Evolutionary conservation across 768 basidiomycete species (phyloP).

Genomic region (Lactarius evosmus): DNA sequence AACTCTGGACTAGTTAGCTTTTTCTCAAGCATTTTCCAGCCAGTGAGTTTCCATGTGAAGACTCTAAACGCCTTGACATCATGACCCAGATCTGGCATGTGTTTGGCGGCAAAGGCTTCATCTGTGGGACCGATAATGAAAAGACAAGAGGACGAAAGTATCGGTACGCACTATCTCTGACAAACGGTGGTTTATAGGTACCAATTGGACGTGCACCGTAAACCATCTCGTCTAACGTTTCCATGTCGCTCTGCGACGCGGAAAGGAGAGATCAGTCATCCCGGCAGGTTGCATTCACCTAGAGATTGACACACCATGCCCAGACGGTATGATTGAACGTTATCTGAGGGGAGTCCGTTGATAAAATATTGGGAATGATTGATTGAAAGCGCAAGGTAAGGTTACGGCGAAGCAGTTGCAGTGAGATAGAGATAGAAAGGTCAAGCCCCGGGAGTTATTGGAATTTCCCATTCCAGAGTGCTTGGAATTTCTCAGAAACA

Average conservation of each 20-base stretch:
- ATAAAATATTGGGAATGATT: conserved; percentile 4
- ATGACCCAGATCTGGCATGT: conserved; percentile 96
- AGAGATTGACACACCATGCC: conserved; percentile 21
- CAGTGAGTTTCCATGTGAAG: conserved; percentile 79
- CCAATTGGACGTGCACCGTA: conserved; percentile 78
- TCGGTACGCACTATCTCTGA: conserved; percentile 69
- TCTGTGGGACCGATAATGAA: conserved; percentile 47
- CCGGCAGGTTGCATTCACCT: conserved; percentile 12
- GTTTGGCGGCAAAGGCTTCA: conserved; percentile 91
- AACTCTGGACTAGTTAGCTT: conserved; percentile 93
- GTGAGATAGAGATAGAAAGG: too few relatives aligned
- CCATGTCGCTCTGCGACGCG: conserved; percentile 66
- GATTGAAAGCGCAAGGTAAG: conserved; percentile 12
- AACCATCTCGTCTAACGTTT: conserved; percentile 77
- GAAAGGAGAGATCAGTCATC: conserved; percentile 21
- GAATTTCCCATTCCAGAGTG: too few relatives aligned
- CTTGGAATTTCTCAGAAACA: too few relatives aligned
- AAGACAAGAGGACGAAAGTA: conserved; percentile 14
- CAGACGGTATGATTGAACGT: conserved; percentile 13
- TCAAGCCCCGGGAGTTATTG: too few relatives aligned
- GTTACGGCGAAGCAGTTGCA: conserved; percentile 21
- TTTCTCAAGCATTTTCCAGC: conserved; percentile 96
- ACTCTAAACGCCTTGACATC: conserved; percentile 96
- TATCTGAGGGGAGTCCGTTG: conserved; percentile 1
- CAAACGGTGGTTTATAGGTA: conserved; percentile 80